Evolutionary conservation across 768 basidiomycete genomes (phyloP), one percentile per base, ranked within the genome.

Genomic region (Hirschioporus abietinus): DNA sequence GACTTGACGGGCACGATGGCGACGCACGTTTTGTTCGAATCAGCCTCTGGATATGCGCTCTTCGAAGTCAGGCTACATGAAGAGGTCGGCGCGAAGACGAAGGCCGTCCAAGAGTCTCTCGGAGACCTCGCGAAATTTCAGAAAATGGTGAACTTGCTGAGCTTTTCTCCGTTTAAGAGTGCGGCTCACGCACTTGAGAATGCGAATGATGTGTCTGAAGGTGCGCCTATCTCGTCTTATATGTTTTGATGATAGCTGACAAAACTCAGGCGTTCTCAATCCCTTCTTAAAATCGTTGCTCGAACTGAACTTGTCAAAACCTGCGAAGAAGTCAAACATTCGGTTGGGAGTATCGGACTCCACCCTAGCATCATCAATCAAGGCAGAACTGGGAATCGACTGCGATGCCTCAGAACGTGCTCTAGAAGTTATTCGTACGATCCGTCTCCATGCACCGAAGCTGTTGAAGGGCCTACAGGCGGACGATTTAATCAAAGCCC

Each of bases 101-200:
- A 83, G 73, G 84, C 85, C 35, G 88, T 94, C 58, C 96, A 96
- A 78, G 87, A 91, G 66, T 93, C 93, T 58, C 90, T 98, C 73
- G 84, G 84, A 70, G 94, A 98, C 78, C 82, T 95, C 71, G 80
- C 86, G 71, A 95, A 92, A 78, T 98, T 99, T 77, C 82, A 86
- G 67, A 95, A 94, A 82, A 95, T 96, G 91, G 93, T 97, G 68
- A 83, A 88, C 72, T 79, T 98, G 74, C 76, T 91, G 76, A 95
- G 92, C 76, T 99, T 98, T 81, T 85, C 89, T 65, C 96, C 96
- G 0, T 99, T 96, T 84, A 93, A 93, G 77, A 95, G 82, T 67
- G 94, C 95, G 25, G 95, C 93, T 0, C 89, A 96, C 75, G 95
- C 95, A 35, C 82, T 99, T 71, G 95, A 98, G 80, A 98, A 97